A percentile compares a stretch with the other conserved stretches of the same genome.
phyloP scores from a whole-genome alignment of 2,329 filamentous ascomycete genomes.

The Elsinoe necatrix region DNA sequence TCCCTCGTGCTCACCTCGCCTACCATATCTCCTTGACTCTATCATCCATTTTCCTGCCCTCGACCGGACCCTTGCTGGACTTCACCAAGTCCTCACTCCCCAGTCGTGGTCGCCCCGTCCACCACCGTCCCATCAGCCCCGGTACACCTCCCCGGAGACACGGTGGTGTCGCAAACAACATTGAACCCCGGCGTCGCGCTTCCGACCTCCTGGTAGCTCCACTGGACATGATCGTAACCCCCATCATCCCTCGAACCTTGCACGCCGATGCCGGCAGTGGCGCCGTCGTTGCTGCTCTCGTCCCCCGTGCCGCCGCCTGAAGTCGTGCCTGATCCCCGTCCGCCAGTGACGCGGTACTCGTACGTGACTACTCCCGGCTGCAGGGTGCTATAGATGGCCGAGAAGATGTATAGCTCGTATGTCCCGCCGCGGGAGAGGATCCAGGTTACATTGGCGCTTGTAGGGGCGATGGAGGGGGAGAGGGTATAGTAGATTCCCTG shows the following conservation, averaged over 20 bases:
- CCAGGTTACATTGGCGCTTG: constrained; percentile 23
- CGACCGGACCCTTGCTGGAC: no score
- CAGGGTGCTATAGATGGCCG: constrained; percentile 24
- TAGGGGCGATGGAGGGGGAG: constrained; percentile 15
- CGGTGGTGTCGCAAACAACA: constrained; percentile 23
- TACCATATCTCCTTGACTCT: neutral
- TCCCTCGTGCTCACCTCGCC: no score
- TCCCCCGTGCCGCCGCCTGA: constrained; percentile 1
- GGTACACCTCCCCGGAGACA: constrained; percentile 18
- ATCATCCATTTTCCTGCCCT: constrained; percentile 49
- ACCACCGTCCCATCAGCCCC: constrained; percentile 9
- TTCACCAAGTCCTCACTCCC: no score
- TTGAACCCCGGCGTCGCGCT: constrained; percentile 21
- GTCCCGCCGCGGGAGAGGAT: constrained; percentile 22
- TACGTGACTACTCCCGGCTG: constrained; percentile 26
- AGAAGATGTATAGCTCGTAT: constrained; percentile 26
- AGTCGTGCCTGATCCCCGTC: constrained; percentile 12
- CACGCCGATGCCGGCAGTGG: constrained; percentile 16
- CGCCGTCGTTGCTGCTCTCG: constrained; percentile 9
- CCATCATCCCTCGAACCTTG: constrained; percentile 20
- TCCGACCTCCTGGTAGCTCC: constrained; percentile 17
- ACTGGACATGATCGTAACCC: constrained; percentile 22
- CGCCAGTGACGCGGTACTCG: constrained; percentile 25
- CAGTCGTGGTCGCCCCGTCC: constrained; percentile 50
- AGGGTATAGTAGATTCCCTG: constrained; percentile 30